phyloP scores from a whole-genome alignment of 257 asterid genomes.

The Petunia secreta region DNA sequence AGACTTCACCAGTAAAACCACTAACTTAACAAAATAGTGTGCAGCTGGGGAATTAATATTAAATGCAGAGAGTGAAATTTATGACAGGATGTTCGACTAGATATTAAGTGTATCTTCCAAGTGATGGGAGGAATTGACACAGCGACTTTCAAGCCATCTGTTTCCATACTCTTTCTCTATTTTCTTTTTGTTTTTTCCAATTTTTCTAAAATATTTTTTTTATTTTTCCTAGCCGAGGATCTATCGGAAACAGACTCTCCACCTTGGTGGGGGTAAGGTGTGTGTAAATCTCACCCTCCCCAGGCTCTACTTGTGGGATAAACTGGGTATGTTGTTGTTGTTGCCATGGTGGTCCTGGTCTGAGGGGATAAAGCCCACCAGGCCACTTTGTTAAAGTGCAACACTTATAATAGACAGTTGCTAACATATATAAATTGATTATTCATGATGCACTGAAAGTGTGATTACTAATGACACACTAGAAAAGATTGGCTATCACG shows the following conservation, averaged over 20 bases:
- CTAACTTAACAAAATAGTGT: background rate
- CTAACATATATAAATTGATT: background rate
- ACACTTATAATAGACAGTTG: background rate
- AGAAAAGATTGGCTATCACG: background rate
- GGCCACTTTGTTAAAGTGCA: background rate
- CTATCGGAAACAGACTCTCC: no score
- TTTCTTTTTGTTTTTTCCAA: background rate
- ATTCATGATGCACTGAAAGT: background rate
- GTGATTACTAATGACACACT: background rate
- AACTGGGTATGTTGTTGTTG: no score
- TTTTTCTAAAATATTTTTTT: no score
- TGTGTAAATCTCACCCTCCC: no score
- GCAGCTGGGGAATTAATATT: background rate
- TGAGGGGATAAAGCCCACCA: background rate
- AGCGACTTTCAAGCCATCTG: background rate
- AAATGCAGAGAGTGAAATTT: background rate
- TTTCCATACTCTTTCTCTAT: background rate
- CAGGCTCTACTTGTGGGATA: no score
- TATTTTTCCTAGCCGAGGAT: no score
- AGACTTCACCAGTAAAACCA: constrained; percentile 16
- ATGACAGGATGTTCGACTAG: background rate
- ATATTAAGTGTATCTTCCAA: background rate
- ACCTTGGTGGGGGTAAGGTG: no score
- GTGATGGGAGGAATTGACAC: background rate
- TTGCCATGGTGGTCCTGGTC: background rate